These are phyloP conservation scores for Megacollybia marginata DNA, from an alignment of 768 basidiomycete genomes.

Conservation along the genomic window DNA sequence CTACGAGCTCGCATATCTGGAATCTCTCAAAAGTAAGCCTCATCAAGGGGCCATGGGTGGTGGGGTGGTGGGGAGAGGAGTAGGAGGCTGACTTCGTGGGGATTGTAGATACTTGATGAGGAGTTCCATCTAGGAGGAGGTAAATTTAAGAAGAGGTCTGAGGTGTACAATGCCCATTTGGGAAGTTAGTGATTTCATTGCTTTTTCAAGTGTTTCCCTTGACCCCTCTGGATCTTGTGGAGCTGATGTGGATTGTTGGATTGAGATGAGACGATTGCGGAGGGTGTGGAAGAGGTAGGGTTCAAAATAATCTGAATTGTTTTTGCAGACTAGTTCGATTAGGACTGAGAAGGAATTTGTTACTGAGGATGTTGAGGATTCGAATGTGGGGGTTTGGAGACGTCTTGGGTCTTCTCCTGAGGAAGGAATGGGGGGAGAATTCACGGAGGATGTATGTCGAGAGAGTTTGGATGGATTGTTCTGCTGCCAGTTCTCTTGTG, in stretches of 20 bases:
- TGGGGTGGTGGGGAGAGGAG: constrained; percentile 42
- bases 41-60: constrained; percentile 63
- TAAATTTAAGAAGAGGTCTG: constrained; percentile 67
- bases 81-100: constrained; percentile 73
- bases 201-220: constrained; percentile 58
- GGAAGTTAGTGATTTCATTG: constrained; percentile 77
- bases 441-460: constrained; percentile 72
- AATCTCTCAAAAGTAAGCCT: constrained; percentile 94
- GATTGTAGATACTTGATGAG: constrained; percentile 63
- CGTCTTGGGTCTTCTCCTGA: constrained; percentile 4
- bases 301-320: constrained; percentile 98
- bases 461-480: constrained; percentile 63
- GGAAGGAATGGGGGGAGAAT: constrained; percentile 21
- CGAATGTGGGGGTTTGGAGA: constrained; percentile 27
- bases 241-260: constrained; percentile 58
- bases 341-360: constrained; percentile 82
- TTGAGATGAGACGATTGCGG: constrained; percentile 81
- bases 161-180: constrained; percentile 89
- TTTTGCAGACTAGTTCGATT: constrained; percentile 92
- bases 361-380: constrained; percentile 70
- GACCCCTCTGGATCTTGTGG: constrained; percentile 32
- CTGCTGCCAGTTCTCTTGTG: constrained; percentile 78
- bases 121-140: constrained; percentile 59
- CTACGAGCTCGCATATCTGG: constrained; percentile 93
- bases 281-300: constrained; percentile 94